These are phyloP conservation scores for Marasmius oreades DNA, from an alignment of 1,284 basidiomycete genomes.

Conservation along the genomic window DNA sequence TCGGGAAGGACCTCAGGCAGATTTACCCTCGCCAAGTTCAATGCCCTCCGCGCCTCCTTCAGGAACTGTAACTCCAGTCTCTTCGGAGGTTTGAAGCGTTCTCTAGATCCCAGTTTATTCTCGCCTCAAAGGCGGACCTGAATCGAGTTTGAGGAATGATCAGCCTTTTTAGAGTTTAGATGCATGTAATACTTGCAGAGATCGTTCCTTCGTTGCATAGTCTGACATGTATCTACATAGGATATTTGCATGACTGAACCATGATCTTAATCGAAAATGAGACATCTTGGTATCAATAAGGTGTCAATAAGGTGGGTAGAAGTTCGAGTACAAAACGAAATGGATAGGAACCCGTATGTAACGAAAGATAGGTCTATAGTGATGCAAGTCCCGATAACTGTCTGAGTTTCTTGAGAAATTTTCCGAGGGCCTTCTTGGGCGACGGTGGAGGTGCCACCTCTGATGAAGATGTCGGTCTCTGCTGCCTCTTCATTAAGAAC, in stretches of 20 bases:
- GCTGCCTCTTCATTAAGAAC: neutral
- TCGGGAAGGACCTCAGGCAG: constrained; percentile 29
- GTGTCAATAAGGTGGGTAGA: no score
- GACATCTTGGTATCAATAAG: no score
- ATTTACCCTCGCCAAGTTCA: constrained; percentile 31
- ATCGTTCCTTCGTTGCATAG: no score
- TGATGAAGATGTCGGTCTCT: neutral
- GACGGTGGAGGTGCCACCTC: neutral
- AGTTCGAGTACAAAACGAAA: neutral
- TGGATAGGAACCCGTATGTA: neutral
- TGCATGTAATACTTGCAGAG: no score
- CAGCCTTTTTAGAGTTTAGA: no score
- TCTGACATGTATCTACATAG: no score
- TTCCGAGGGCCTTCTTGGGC: neutral
- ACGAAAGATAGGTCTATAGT: neutral
- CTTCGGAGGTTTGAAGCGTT: neutral
- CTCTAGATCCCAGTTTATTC: no score
- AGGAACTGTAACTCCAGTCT: constrained; percentile 31
- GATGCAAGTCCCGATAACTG: neutral
- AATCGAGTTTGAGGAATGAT: no score
- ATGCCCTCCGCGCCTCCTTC: constrained; percentile 29
- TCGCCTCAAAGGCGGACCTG: no score
- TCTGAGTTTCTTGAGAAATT: neutral
- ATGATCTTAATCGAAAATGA: no score
- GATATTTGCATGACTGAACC: no score